These are phyloP conservation scores for Xanthoceras sorbifolium DNA, from an alignment of 345 rosid species.

Conservation along the genomic window DNA sequence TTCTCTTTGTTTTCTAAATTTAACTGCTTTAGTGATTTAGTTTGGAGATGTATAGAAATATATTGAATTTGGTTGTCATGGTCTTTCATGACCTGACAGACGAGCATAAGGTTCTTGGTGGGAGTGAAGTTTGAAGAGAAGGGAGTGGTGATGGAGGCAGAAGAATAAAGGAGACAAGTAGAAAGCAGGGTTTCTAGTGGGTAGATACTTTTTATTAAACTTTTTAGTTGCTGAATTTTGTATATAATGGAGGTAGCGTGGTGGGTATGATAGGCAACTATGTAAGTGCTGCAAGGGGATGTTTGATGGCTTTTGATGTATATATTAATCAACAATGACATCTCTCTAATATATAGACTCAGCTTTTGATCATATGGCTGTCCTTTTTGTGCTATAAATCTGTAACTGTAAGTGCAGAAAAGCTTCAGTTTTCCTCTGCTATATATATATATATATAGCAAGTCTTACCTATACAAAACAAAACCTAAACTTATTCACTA, in stretches of 20 bases:
- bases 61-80: neutral
- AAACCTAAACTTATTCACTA: too few species aligned
- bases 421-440: too few species aligned
- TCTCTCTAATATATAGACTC: neutral
- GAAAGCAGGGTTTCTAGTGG: neutral
- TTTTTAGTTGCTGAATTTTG: neutral
- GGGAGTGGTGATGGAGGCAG: conserved; percentile 34
- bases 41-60: neutral
- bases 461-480: too few species aligned
- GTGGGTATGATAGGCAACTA: neutral
- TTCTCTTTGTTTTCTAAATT: too few species aligned
- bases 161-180: conserved; percentile 21
- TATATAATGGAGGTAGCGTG: too few species aligned
- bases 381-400: too few species aligned
- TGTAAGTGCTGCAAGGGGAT: neutral
- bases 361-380: too few species aligned
- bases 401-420: too few species aligned
- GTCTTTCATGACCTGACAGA: conserved; percentile 31
- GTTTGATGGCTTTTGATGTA: conserved; percentile 18
- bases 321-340: neutral
- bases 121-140: conserved; percentile 71
- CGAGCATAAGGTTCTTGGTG: conserved; percentile 67
- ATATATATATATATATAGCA: too few species aligned
- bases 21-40: too few species aligned
- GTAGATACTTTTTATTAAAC: neutral